Percentiles rank a stretch among this genome's conserved stretches.
Evolutionary conservation across 2,329 filamentous ascomycete species (phyloP).

Genomic region (Beauveria scarabaeidicola): DNA sequence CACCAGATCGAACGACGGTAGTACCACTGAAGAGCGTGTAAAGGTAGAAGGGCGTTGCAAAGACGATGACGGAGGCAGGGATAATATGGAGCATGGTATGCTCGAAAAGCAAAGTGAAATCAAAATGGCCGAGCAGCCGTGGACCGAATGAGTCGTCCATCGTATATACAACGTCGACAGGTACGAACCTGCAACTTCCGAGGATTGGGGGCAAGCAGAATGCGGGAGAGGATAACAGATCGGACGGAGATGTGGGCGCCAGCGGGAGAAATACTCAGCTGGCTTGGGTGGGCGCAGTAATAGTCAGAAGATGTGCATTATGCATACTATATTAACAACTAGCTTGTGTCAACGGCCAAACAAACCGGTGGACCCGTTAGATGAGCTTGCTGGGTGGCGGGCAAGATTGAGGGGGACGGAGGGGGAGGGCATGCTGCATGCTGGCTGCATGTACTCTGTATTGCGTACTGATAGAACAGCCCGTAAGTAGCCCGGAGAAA

Average conservation of each 20-base stretch:
- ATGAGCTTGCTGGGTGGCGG: not conserved
- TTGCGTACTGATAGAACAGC: too few relatives aligned
- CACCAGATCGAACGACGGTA: not conserved
- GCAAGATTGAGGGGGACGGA: too few relatives aligned
- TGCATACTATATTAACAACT: too few relatives aligned
- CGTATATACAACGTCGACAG: too few relatives aligned
- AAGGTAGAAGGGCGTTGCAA: conserved; percentile 3
- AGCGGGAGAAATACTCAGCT: too few relatives aligned
- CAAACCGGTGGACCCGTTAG: not conserved
- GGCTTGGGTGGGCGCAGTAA: too few relatives aligned
- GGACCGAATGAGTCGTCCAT: conserved; percentile 8
- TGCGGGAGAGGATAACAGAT: not conserved
- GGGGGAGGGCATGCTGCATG: not conserved
- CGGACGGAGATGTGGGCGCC: too few relatives aligned
- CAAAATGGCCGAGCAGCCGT: conserved; percentile 1
- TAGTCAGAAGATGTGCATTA: not conserved
- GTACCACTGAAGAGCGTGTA: not conserved
- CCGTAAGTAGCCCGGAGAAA: too few relatives aligned
- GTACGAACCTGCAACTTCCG: not conserved
- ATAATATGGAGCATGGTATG: not conserved
- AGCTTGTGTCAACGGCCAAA: not conserved
- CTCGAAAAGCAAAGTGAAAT: conserved; percentile 5
- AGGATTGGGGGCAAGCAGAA: not conserved
- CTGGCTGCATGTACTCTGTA: not conserved
- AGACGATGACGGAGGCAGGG: conserved; percentile 9